Conservation (phyloP, 2,329 filamentous ascomycete species). For the Periconia digitata region DNA sequence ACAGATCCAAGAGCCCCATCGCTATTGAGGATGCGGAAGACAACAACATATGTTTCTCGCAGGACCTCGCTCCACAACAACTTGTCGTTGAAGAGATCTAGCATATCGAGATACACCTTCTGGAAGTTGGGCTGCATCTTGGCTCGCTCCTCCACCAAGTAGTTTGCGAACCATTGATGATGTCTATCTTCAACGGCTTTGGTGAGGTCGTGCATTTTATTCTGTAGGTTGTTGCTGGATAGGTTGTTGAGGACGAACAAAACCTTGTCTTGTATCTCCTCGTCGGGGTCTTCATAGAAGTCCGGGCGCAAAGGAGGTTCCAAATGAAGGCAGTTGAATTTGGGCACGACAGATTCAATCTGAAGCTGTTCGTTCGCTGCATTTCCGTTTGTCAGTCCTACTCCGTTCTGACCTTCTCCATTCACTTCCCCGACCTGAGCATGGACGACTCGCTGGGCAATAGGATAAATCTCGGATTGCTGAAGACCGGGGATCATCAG, state of each 20-base stretch:
- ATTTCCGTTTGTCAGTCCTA: slow-evolving; percentile 66
- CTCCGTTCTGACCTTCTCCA: slow-evolving; percentile 46
- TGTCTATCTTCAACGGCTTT: slow-evolving; percentile 77
- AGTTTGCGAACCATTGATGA: slow-evolving; percentile 94
- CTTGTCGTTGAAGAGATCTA: slow-evolving; percentile 79
- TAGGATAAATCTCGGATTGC: slow-evolving; percentile 80
- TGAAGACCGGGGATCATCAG: slow-evolving; percentile 79
- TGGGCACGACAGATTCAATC: slow-evolving; percentile 64
- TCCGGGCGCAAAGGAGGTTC: slow-evolving; percentile 67
- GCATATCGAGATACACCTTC: slow-evolving; percentile 84
- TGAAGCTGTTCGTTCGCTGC: slow-evolving; percentile 63
- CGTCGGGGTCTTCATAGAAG: slow-evolving; percentile 77
- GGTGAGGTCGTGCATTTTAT: slow-evolving; percentile 80
- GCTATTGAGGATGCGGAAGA: slow-evolving; percentile 84
- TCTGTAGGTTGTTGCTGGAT: slow-evolving; percentile 81
- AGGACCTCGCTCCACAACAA: slow-evolving; percentile 85
- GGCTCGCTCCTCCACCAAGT: slow-evolving; percentile 92
- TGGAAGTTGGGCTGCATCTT: slow-evolving; percentile 98
- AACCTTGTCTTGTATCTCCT: slow-evolving; percentile 87
- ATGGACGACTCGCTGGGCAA: slow-evolving; percentile 77
- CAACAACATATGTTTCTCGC: slow-evolving; percentile 86
- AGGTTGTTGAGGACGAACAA: slow-evolving; percentile 97
- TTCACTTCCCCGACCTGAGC: slow-evolving; percentile 65
- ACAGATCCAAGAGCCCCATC: slow-evolving; percentile 83
- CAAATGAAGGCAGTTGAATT: slow-evolving; percentile 77